These are phyloP conservation scores for Floccularia luteovirens DNA, from an alignment of 768 basidiomycete species.

Conservation along the genomic window DNA sequence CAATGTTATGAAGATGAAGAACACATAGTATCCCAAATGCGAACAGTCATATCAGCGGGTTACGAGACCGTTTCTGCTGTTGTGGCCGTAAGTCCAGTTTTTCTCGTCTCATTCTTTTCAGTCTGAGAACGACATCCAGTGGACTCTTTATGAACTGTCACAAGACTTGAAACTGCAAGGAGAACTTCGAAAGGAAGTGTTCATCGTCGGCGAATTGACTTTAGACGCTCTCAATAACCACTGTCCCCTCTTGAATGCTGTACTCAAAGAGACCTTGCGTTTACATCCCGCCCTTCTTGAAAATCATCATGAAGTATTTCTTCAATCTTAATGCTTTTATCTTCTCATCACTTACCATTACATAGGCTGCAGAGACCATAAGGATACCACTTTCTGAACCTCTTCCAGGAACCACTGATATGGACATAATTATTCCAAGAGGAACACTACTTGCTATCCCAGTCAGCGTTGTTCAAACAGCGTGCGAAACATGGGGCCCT, in stretches of 20 bases:
- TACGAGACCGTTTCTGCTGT: constrained; percentile 44
- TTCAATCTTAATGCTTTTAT: neutral
- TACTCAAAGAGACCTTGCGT: constrained; percentile 54
- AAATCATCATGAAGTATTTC: constrained; percentile 52
- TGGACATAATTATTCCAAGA: constrained; percentile 42
- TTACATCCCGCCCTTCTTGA: constrained; percentile 56
- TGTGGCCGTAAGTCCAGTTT: constrained; percentile 25
- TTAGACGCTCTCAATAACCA: constrained; percentile 42
- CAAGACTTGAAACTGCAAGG: constrained; percentile 42
- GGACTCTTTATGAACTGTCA: constrained; percentile 60
- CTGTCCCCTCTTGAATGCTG: constrained; percentile 51
- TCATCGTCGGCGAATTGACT: constrained; percentile 34
- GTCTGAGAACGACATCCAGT: constrained; percentile 26
- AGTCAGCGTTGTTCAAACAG: constrained; percentile 48
- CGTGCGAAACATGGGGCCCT: constrained; percentile 48
- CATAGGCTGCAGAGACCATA: constrained; percentile 43
- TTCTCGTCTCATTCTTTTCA: constrained; percentile 8
- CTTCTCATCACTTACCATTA: constrained; percentile 5
- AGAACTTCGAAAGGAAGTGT: constrained; percentile 48
- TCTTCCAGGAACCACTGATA: constrained; percentile 33
- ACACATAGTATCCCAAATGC: constrained; percentile 51
- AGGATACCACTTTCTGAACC: constrained; percentile 48
- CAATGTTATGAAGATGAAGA: constrained; percentile 30
- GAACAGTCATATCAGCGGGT: constrained; percentile 57
- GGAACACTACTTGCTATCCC: constrained; percentile 49